These are phyloP conservation scores for Boechera retrofracta DNA, from an alignment of 345 rosid genomes.

Conservation along the genomic window DNA sequence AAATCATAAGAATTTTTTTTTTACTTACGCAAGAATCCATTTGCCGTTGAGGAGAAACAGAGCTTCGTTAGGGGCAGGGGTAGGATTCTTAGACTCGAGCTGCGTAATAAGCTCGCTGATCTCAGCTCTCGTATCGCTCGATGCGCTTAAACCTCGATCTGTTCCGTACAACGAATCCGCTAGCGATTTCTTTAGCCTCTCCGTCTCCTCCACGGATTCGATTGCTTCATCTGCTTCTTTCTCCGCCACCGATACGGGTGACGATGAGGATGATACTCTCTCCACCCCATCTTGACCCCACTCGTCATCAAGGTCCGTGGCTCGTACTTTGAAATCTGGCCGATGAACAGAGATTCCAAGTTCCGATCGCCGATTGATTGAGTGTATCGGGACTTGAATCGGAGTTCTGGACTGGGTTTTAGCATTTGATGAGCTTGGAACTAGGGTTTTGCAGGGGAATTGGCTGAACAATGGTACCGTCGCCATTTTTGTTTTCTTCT, in stretches of 20 bases:
- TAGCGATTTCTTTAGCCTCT: conserved; percentile 62
- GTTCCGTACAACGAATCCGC: conserved; percentile 77
- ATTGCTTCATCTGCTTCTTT: conserved; percentile 47
- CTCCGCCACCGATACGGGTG: conserved; percentile 50
- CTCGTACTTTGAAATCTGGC: conserved; percentile 45
- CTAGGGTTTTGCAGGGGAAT: conserved; percentile 52
- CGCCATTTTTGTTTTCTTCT: conserved; percentile 52
- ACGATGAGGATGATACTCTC: conserved; percentile 14
- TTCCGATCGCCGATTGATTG: conserved; percentile 24
- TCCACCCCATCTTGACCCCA: conserved; percentile 46
- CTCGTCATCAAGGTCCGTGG: conserved; percentile 41
- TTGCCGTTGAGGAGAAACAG: conserved; percentile 80
- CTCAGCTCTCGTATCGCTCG: conserved; percentile 89
- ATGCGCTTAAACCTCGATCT: conserved; percentile 69
- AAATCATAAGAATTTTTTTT: neutral
- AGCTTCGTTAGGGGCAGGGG: conserved; percentile 83
- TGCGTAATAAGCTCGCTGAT: conserved; percentile 84
- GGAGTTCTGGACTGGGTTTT: conserved; percentile 39
- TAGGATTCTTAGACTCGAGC: conserved; percentile 89
- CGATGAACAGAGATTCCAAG: conserved; percentile 37
- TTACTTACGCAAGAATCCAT: conserved; percentile 90
- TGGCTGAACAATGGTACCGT: conserved; percentile 52
- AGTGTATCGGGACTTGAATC: conserved; percentile 7
- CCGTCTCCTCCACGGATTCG: conserved; percentile 55
- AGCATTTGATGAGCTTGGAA: conserved; percentile 18